Percentiles rank a stretch among this genome's conserved stretches.
phyloP scores from a whole-genome alignment of 2,329 filamentous ascomycete genomes.

The Mollisiaceae sp. region DNA sequence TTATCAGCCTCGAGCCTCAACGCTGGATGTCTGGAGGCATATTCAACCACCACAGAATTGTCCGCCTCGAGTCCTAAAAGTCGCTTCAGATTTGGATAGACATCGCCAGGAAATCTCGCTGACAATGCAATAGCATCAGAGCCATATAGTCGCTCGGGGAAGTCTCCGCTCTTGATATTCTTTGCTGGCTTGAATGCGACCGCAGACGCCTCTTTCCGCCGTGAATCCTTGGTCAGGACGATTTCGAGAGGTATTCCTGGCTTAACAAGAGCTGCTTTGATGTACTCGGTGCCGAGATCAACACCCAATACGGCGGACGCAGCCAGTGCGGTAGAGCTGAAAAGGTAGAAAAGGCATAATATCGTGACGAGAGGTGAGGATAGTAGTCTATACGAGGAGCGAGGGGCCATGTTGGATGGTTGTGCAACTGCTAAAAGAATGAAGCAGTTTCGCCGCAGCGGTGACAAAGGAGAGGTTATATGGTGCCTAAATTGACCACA shows the following conservation, averaged over 20 bases:
- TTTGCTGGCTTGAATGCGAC: conserved; percentile 91
- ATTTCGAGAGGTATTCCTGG: conserved; percentile 97
- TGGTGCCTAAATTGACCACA: conserved; percentile 31
- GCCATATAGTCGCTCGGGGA: conserved; percentile 90
- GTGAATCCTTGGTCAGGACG: conserved; percentile 95
- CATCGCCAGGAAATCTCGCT: conserved; percentile 87
- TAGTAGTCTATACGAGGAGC: conserved; percentile 29
- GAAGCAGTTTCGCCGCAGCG: conserved; percentile 32
- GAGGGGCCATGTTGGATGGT: conserved; percentile 38
- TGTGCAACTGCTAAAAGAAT: conserved; percentile 38
- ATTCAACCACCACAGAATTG: conserved; percentile 68
- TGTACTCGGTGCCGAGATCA: conserved; percentile 94
- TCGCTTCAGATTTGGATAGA: conserved; percentile 92
- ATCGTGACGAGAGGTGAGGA: conserved; percentile 38
- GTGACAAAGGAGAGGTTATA: conserved; percentile 34
- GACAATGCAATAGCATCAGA: conserved; percentile 88
- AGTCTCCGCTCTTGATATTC: conserved; percentile 66
- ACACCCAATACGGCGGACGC: conserved; percentile 81
- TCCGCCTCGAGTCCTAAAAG: conserved; percentile 77
- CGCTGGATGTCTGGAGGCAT: conserved; percentile 77
- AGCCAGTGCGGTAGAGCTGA: conserved; percentile 43
- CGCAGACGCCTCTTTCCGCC: conserved; percentile 90
- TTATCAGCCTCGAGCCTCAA: conserved; percentile 68
- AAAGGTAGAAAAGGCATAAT: conserved; percentile 42
- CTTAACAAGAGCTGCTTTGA: conserved; percentile 95